Percentiles rank a stretch among this genome's conserved stretches.
phyloP scores from a whole-genome alignment of 2,329 filamentous ascomycete species.

The Colletotrichum tropicicola region DNA sequence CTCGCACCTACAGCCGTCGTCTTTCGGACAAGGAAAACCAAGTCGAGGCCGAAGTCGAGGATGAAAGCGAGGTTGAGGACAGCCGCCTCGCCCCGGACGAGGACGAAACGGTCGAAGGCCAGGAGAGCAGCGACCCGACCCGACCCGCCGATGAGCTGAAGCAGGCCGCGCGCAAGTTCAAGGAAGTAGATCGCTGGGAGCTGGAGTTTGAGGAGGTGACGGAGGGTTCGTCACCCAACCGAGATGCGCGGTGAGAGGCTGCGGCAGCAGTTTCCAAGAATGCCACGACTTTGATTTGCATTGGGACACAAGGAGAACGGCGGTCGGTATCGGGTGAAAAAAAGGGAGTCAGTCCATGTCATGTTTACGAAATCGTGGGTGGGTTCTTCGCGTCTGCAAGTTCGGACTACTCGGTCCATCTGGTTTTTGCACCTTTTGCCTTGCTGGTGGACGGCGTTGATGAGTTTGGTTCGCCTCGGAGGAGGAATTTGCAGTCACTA shows the following conservation, averaged over 20 bases:
- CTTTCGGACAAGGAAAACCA: conserved; percentile 69
- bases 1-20: conserved; percentile 58
- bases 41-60: conserved; percentile 41
- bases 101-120: conserved; percentile 51
- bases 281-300: neutral
- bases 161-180: conserved; percentile 69
- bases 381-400: neutral
- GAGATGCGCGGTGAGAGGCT: conserved; percentile 52
- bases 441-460: conserved; percentile 6
- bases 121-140: conserved; percentile 33
- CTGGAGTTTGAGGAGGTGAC: conserved; percentile 73
- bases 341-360: neutral
- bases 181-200: conserved; percentile 75
- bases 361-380: neutral
- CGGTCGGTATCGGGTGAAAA: neutral
- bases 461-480: neutral
- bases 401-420: too few relatives aligned
- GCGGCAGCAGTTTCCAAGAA: neutral
- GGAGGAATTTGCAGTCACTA: neutral
- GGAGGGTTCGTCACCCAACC: conserved; percentile 60
- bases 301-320: neutral
- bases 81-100: conserved; percentile 52
- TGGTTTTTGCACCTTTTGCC: neutral
- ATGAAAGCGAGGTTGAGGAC: conserved; percentile 38
- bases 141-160: conserved; percentile 63